Evolutionary conservation across 371 early-diverging fungal genomes (phyloP).

Genomic region (Apophysomyces trapeziformis): DNA sequence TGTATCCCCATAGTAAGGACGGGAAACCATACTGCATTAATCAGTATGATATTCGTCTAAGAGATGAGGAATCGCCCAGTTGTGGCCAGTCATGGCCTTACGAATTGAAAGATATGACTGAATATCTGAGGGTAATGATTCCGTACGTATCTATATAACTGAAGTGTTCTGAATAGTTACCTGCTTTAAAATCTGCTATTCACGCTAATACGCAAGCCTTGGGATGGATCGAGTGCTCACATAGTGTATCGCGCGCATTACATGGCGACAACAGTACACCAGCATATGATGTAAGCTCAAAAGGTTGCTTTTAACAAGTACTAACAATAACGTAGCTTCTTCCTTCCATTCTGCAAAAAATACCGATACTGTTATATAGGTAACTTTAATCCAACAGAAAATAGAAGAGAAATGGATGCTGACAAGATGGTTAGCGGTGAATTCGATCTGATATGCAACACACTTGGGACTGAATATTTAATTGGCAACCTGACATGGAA

Average conservation of each 20-base stretch:
- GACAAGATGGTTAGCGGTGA: slow-evolving; percentile 65
- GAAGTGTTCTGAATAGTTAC: slow-evolving; percentile 38
- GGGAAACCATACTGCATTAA: slow-evolving; percentile 66
- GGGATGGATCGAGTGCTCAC: slow-evolving; percentile 73
- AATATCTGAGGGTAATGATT: slow-evolving; percentile 62
- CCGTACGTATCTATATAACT: slow-evolving; percentile 3
- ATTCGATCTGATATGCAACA: slow-evolving; percentile 83
- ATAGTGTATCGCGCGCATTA: slow-evolving; percentile 52
- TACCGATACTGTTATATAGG: slow-evolving; percentile 67
- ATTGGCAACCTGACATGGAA: slow-evolving; percentile 78
- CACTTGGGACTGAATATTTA: slow-evolving; percentile 71
- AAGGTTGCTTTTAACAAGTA: not conserved
- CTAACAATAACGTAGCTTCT: slow-evolving; percentile 29
- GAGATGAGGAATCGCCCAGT: slow-evolving; percentile 58
- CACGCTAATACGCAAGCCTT: slow-evolving; percentile 55
- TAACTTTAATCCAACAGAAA: slow-evolving; percentile 19
- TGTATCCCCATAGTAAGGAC: slow-evolving; percentile 5
- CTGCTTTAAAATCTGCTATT: slow-evolving; percentile 58
- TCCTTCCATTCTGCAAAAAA: slow-evolving; percentile 61
- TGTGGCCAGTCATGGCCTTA: slow-evolving; percentile 84
- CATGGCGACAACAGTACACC: slow-evolving; percentile 54
- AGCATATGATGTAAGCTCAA: slow-evolving; percentile 38
- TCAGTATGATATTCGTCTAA: slow-evolving; percentile 80
- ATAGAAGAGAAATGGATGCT: not conserved
- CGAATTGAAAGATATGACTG: slow-evolving; percentile 61